Evolutionary conservation across 1,139 yeast species (phyloP).

Genomic region (Candida sanyaensis): DNA sequence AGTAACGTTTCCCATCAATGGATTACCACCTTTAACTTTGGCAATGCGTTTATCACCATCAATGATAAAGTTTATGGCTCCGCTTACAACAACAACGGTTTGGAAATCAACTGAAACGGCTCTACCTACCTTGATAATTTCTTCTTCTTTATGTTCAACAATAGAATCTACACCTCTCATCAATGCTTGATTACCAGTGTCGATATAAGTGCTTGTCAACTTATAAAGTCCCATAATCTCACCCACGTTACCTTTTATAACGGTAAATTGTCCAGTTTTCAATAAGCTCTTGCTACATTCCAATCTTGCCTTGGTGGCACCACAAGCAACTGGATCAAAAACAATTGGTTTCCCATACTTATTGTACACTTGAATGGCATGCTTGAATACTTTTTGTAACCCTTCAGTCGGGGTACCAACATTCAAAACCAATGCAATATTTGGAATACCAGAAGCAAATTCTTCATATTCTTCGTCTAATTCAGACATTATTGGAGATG

Average conservation of each 20-base stretch:
- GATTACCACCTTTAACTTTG: slow-evolving; percentile 59
- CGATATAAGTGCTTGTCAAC: slow-evolving; percentile 27
- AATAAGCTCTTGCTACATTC: slow-evolving; percentile 50
- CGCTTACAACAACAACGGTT: slow-evolving; percentile 73
- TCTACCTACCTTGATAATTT: slow-evolving; percentile 41
- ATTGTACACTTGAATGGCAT: slow-evolving; percentile 65
- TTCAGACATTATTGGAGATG: slow-evolving; percentile 93
- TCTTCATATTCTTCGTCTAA: slow-evolving; percentile 67
- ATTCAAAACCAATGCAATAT: slow-evolving; percentile 63
- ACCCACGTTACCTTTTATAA: slow-evolving; percentile 87
- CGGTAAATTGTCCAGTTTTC: slow-evolving; percentile 60
- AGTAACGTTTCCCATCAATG: slow-evolving; percentile 72
- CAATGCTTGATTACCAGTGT: slow-evolving; percentile 32
- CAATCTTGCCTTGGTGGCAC: slow-evolving; percentile 69
- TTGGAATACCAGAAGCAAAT: slow-evolving; percentile 54
- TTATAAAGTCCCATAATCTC: slow-evolving; percentile 59
- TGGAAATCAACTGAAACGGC: slow-evolving; percentile 56
- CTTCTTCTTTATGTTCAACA: slow-evolving; percentile 31
- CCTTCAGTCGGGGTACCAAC: slow-evolving; percentile 69
- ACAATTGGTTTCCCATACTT: slow-evolving; percentile 60
- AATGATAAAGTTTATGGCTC: slow-evolving; percentile 32
- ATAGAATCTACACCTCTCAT: slow-evolving; percentile 81
- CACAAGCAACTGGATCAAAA: slow-evolving; percentile 92
- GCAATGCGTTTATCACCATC: slow-evolving; percentile 16
- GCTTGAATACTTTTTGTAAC: slow-evolving; percentile 43